A percentile compares a stretch with the other conserved stretches of the same genome.
Conservation (phyloP, 139 green algal species). For the Picochlorum sp. region DNA sequence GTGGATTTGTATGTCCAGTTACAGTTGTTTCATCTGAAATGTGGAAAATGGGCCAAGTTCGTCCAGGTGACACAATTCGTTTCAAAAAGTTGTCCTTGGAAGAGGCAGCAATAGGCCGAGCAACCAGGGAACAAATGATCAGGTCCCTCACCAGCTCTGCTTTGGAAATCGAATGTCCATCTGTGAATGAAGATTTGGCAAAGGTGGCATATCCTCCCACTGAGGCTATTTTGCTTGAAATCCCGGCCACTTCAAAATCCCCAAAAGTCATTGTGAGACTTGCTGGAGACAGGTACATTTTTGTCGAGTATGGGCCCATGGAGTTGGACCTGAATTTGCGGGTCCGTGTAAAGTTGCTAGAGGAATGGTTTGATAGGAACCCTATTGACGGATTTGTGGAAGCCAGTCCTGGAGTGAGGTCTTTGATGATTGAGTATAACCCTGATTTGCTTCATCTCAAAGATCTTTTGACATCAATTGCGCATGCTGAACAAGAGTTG, state of each 20-base stretch:
- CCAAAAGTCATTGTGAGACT: slow-evolving; percentile 42
- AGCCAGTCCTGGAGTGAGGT: slow-evolving; percentile 58
- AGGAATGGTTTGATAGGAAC: slow-evolving; percentile 30
- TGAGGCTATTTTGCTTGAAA: slow-evolving; percentile 32
- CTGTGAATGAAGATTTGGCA: neutral
- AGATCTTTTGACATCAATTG: slow-evolving; percentile 34
- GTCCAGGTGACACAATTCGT: slow-evolving; percentile 51
- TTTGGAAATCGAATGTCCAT: slow-evolving; percentile 13
- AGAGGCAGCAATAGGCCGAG: slow-evolving; percentile 8
- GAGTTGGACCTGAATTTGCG: slow-evolving; percentile 69
- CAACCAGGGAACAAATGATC: slow-evolving; percentile 40
- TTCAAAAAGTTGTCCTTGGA: slow-evolving; percentile 52
- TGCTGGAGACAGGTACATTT: slow-evolving; percentile 44
- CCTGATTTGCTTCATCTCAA: slow-evolving; percentile 33
- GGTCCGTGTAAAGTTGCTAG: slow-evolving; percentile 49
- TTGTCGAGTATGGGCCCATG: slow-evolving; percentile 75
- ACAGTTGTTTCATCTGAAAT: slow-evolving; percentile 63
- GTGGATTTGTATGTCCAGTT: slow-evolving; percentile 75
- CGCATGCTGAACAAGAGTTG: slow-evolving; percentile 17
- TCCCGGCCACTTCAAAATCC: slow-evolving; percentile 25
- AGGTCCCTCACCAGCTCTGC: slow-evolving; percentile 28
- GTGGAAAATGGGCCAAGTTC: slow-evolving; percentile 78
- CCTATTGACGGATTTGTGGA: slow-evolving; percentile 50
- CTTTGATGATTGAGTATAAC: slow-evolving; percentile 75
- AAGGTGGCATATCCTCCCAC: slow-evolving; percentile 21